Base-by-base conservation (phyloP, 208 protist genomes). In the Leishmania arabica region DNA sequence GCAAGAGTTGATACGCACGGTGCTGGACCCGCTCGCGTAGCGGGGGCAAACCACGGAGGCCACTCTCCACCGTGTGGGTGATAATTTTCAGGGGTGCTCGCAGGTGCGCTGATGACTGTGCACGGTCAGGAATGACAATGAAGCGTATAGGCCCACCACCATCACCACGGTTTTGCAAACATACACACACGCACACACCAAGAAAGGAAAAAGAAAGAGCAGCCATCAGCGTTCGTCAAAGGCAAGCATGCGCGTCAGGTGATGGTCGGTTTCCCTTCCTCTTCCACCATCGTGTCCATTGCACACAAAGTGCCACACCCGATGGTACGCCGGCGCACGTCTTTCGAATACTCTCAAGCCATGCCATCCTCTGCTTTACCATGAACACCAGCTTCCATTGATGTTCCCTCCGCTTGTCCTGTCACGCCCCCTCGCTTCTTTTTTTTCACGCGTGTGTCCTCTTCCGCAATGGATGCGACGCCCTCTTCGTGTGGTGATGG, bases 21-120 rank as follows among this genome's bases (percentile, higher is more conserved):
- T 84, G 51, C 56, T 84, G 8, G 54, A 56, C 60, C 81, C 81
- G 3, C 68, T 84, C 31, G 42, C 42, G 42, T 84, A 84, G 75
- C 27, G 56, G 51, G 31, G 53, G 37, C 27, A 37, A 53, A 24
- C 42, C 24, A 19, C 45, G 42, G 17, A 34, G 17, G 3, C 45
- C 27, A 21, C 31, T 53, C 2, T 9, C 42, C 42, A n/a, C 27
- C 47, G 2, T 54, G 42, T 19, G 62, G 31, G 62, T 40, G 62
- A 17, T 68, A 21, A 34, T 68, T 17, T 40, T 40, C 31, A 40
- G 62, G 27, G 62, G 13, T 62, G 56, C 2, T 68, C 2, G 27
- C n/a, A 64, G 58, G 62, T 40, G 62, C 31, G 15, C 13, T 34
- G 31, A 68, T 17, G 62, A 17, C 62, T 40, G 62, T 40, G 31